phyloP scores from a whole-genome alignment of 2,329 filamentous ascomycete genomes.

The Orbilia javanica region DNA sequence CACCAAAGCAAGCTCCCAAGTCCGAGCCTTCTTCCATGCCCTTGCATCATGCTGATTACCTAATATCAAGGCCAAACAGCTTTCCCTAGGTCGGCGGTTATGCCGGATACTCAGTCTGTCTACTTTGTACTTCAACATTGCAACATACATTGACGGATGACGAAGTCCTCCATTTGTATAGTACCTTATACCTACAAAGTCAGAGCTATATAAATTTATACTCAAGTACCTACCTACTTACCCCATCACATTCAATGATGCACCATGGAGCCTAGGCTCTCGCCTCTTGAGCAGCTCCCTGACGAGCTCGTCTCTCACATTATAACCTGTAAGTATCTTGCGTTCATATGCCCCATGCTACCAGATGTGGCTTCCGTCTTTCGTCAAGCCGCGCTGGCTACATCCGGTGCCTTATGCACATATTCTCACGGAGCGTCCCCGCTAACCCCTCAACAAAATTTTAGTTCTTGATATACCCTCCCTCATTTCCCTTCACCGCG shows the following conservation, averaged over 20 bases:
- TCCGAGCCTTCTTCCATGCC: neutral
- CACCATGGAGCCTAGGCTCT: conserved; percentile 36
- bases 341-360: neutral
- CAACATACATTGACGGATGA: too few species aligned
- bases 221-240: too few species aligned
- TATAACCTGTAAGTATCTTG: conserved; percentile 40
- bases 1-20: neutral
- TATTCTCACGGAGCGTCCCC: neutral
- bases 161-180: neutral
- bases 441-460: neutral
- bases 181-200: too few species aligned
- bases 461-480: conserved; percentile 48
- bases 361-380: too few species aligned
- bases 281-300: conserved; percentile 38
- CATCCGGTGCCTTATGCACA: too few species aligned
- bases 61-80: neutral
- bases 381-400: too few species aligned
- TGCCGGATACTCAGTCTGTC: too few species aligned
- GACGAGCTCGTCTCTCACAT: conserved; percentile 53
- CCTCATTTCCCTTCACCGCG: conserved; percentile 45
- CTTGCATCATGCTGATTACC: conserved; percentile 1
- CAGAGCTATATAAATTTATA: too few species aligned
- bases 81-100: neutral
- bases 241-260: neutral
- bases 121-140: neutral